Conservation (phyloP, 768 basidiomycete genomes). For the Leccinum boreale region DNA sequence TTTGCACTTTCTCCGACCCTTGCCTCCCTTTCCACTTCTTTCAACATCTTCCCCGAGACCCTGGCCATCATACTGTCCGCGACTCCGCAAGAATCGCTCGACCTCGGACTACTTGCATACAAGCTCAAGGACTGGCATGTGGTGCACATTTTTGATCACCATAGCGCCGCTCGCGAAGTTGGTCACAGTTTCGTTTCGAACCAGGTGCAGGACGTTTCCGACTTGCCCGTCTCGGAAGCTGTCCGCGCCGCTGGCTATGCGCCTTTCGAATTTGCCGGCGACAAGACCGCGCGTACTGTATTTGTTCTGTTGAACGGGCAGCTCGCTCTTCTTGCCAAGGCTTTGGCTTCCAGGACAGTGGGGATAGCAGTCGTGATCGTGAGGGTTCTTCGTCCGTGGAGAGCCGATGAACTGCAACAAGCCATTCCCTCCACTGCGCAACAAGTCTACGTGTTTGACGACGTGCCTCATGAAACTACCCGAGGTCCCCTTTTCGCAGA, state of each 20-base stretch:
- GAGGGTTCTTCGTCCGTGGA: constrained; percentile 84
- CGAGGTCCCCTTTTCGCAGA: constrained; percentile 71
- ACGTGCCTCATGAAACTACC: constrained; percentile 59
- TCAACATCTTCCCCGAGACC: constrained; percentile 59
- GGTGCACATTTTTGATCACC: constrained; percentile 89
- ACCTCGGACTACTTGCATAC: constrained; percentile 77
- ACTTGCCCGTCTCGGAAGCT: constrained; percentile 42
- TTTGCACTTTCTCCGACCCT: constrained; percentile 78
- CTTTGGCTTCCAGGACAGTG: constrained; percentile 39
- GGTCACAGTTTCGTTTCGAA: constrained; percentile 50
- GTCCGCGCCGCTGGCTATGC: constrained; percentile 59
- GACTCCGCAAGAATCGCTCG: constrained; percentile 77
- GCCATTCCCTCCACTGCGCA: constrained; percentile 58
- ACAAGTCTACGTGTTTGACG: constrained; percentile 72
- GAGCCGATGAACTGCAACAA: constrained; percentile 55
- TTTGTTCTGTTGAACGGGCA: constrained; percentile 76
- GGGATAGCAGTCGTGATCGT: constrained; percentile 69
- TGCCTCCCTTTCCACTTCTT: constrained; percentile 57
- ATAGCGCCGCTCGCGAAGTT: constrained; percentile 73
- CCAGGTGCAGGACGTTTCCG: constrained; percentile 27
- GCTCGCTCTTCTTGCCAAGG: constrained; percentile 61
- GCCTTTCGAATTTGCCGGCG: constrained; percentile 77
- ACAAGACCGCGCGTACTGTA: constrained; percentile 56
- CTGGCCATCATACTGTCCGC: constrained; percentile 79
- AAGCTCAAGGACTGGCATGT: constrained; percentile 62